A percentile compares a stretch with the other conserved stretches of the same genome.
Conservation (phyloP, 192 early-diverging fungal genomes). For the Backusella macrospora region DNA sequence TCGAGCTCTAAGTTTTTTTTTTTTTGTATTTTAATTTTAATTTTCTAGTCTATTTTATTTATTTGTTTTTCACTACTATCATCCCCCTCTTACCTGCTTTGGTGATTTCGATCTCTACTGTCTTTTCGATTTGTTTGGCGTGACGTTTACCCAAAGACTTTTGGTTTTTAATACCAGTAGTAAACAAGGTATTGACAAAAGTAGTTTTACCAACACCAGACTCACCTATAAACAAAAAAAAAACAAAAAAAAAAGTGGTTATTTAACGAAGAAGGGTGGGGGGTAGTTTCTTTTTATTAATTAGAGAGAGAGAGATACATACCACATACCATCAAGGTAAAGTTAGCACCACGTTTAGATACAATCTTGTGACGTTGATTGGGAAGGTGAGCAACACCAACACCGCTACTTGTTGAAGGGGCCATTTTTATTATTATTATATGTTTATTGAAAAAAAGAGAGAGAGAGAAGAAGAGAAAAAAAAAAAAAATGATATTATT, state of each 20-base stretch:
- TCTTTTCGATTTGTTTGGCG: conserved; percentile 91
- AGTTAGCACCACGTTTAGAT: conserved; percentile 90
- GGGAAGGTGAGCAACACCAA: conserved; percentile 95
- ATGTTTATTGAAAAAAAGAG: background rate
- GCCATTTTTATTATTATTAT: no score
- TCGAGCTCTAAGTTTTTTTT: conserved; percentile 72
- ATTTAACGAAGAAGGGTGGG: no score
- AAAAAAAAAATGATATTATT: background rate
- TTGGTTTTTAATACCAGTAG: conserved; percentile 59
- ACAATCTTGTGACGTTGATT: conserved; percentile 92
- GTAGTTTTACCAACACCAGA: conserved; percentile 98
- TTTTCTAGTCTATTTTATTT: background rate
- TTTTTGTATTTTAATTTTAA: background rate
- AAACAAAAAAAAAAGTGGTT: no score
- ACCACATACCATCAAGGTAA: conserved; percentile 97
- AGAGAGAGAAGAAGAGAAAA: background rate
- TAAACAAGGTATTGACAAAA: conserved; percentile 97
- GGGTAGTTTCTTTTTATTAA: no score
- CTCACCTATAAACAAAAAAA: no score
- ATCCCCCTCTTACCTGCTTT: conserved; percentile 73
- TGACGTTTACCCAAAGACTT: conserved; percentile 58
- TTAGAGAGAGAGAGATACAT: background rate
- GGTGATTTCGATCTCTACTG: conserved; percentile 97
- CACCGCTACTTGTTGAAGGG: conserved; percentile 31
- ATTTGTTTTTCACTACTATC: background rate